These are phyloP conservation scores for Sordariomycetes sp. DNA, from an alignment of 2,329 filamentous ascomycete genomes.

Conservation along the genomic window DNA sequence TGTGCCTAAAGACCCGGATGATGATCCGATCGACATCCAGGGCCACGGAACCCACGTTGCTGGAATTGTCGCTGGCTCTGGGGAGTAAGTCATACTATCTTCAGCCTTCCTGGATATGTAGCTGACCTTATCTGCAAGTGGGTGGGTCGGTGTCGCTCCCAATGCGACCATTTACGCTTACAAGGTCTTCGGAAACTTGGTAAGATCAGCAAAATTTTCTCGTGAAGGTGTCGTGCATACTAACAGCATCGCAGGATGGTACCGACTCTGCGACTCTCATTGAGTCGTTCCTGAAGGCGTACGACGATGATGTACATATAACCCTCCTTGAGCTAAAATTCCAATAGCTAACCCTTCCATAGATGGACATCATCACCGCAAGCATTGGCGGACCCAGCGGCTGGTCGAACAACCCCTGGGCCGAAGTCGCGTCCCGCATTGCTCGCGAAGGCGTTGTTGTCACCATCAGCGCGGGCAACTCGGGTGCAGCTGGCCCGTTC, in stretches of 20 bases:
- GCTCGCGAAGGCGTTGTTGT: slow-evolving; percentile 43
- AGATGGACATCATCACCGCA: slow-evolving; percentile 42
- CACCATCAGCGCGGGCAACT: slow-evolving; percentile 43
- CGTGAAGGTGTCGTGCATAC: neutral
- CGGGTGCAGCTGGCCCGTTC: slow-evolving; percentile 35
- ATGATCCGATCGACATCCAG: slow-evolving; percentile 43
- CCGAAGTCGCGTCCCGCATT: slow-evolving; percentile 40
- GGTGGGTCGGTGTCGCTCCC: slow-evolving; percentile 40
- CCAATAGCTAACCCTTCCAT: neutral
- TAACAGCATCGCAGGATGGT: neutral
- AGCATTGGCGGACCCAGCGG: slow-evolving; percentile 42
- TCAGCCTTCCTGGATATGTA: slow-evolving; percentile 20
- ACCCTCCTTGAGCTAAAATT: neutral
- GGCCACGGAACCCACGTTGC: slow-evolving; percentile 55
- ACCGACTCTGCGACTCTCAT: slow-evolving; percentile 37
- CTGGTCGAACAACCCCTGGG: slow-evolving; percentile 43
- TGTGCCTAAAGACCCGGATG: slow-evolving; percentile 28
- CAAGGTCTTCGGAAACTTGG: slow-evolving; percentile 47
- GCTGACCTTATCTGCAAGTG: neutral
- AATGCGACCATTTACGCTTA: slow-evolving; percentile 47
- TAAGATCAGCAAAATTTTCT: slow-evolving; percentile 28
- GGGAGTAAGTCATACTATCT: slow-evolving; percentile 42
- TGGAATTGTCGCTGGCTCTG: slow-evolving; percentile 50
- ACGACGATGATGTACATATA: slow-evolving; percentile 38
- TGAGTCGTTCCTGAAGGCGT: slow-evolving; percentile 49